Evolutionary conservation across 129 eudicot genomes (phyloP), one percentile per base, ranked within the genome.

Genomic region (Silybum marianum): DNA sequence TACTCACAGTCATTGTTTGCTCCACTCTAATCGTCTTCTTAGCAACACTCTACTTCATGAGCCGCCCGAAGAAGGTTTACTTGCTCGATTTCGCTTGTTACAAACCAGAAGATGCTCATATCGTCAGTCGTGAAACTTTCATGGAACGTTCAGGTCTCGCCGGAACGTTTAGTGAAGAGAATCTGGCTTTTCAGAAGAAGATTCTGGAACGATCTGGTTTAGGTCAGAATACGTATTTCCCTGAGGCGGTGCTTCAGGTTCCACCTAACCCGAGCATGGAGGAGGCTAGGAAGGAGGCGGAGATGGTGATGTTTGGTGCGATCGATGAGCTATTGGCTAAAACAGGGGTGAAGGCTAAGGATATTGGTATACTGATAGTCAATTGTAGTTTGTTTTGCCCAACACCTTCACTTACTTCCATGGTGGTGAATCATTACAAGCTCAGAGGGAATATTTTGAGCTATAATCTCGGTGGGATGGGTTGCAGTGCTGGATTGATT

Each of bases 271-370:
- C 92, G 8, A 84, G 89, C 72, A 88, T 93, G 97, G 92, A 82
- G 4, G 97, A 88, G 84, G 98, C 98, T 0, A 78, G 98, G 21
- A 87, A 87, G 21, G 98, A 93, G 87, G 98, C 97, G 9, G 98
- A 93, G 83, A 88, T 78, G 91, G 96, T 93, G 14, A 91, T 93
- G 98, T 93, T 90, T 46, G 98, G 98, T 0, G 98, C 96, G 7
- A 89, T 93, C 9, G 97, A 93, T 21, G 90, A 86, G 51, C 34
- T 93, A 26, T 75, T 93, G 81, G 91, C 82, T 36, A 91, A 91
- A 44, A 93, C 98, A 0, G 80, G 88, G 7, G 90, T 93, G 25
- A 89, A 88, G 60, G 85, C 96, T 0, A 89, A 90, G 83, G 98
- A 93, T 51, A 91, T 93, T 34, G 96, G 93, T 10, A 82, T 93